Conservation (phyloP, 192 early-diverging fungal species). For the Entomortierella chlamydospora region DNA sequence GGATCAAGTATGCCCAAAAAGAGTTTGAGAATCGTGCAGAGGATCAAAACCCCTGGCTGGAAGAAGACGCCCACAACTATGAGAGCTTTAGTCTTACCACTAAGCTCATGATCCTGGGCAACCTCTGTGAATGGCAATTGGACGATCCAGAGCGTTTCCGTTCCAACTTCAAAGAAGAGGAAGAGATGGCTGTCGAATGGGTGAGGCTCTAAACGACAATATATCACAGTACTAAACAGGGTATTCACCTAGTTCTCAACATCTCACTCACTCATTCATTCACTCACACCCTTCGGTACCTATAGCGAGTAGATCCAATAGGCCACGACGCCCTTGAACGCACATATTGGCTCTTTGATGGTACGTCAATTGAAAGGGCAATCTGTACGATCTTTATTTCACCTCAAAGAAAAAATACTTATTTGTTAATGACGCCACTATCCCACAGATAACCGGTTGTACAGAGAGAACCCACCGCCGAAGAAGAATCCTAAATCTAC, state of each 20-base stretch:
- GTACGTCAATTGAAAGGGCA: conserved; percentile 43
- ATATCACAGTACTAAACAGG: neutral
- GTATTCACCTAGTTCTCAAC: neutral
- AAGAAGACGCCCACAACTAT: conserved; percentile 33
- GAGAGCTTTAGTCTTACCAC: conserved; percentile 19
- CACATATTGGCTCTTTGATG: conserved; percentile 86
- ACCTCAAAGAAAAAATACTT: neutral
- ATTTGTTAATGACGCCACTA: neutral
- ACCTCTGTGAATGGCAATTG: conserved; percentile 74
- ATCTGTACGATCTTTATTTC: neutral
- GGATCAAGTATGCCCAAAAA: conserved; percentile 55
- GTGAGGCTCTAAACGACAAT: conserved; percentile 35
- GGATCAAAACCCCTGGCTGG: conserved; percentile 63
- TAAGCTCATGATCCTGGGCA: conserved; percentile 22
- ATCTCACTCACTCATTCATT: neutral
- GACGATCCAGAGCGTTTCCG: conserved; percentile 76
- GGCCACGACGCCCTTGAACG: conserved; percentile 75
- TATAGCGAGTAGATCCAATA: conserved; percentile 78
- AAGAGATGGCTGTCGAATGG: conserved; percentile 70
- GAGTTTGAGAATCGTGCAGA: conserved; percentile 55
- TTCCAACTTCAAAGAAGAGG: conserved; percentile 61
- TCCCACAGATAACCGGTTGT: conserved; percentile 74
- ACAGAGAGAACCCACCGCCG: conserved; percentile 65
- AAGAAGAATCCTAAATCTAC: conserved; percentile 42
- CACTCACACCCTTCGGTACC: neutral